Evolutionary conservation across 176 grass and related monocot species (phyloP).

Genomic region (Olyra latifolia): DNA sequence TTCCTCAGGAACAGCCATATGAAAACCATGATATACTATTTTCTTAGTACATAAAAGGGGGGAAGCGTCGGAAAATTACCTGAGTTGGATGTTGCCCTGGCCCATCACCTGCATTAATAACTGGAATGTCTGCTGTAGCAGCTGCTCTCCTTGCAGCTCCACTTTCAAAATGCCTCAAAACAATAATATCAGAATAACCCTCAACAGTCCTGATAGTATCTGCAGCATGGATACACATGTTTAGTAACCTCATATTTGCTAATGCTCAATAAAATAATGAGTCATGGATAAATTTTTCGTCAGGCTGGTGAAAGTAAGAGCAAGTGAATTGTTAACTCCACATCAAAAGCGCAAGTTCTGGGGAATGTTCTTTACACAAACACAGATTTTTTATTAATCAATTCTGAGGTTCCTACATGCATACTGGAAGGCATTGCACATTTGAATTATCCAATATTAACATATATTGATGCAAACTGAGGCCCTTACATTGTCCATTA

Average conservation of each 20-base stretch:
- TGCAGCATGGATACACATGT: constrained; percentile 37
- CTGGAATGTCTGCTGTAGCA: constrained; percentile 61
- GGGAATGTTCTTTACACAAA: not conserved
- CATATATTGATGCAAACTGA: not conserved
- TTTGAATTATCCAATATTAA: not conserved
- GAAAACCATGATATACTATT: not conserved
- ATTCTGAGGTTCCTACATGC: not conserved
- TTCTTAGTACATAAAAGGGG: not conserved
- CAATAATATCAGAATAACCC: constrained; percentile 85
- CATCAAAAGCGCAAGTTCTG: not conserved
- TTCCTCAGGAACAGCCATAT: not conserved
- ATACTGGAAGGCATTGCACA: not conserved
- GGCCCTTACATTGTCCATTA: not conserved
- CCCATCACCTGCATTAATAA: constrained; percentile 90
- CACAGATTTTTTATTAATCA: not conserved
- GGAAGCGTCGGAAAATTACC: constrained; percentile 44
- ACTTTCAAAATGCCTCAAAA: constrained; percentile 90
- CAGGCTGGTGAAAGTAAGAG: not conserved
- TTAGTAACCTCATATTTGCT: not conserved
- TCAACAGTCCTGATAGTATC: constrained; percentile 91
- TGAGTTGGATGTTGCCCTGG: constrained; percentile 88
- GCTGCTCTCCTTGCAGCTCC: constrained; percentile 80
- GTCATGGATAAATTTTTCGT: not conserved
- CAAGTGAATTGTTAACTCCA: not conserved
- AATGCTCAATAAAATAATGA: not conserved